Base-by-base conservation (phyloP, 768 basidiomycete species). In the Termitomyces sp. region DNA sequence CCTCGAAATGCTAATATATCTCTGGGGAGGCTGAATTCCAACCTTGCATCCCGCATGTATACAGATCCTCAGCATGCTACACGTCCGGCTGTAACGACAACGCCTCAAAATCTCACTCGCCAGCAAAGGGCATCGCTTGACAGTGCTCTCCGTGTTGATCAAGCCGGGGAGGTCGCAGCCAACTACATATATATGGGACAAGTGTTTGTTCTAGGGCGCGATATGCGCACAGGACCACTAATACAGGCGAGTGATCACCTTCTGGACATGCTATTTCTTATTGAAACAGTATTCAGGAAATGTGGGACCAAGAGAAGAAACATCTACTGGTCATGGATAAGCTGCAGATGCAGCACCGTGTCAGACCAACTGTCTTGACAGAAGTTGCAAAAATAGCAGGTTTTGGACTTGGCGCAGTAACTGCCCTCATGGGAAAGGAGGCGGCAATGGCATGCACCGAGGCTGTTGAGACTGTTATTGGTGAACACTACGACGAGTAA, bases 391-490 rank as follows among this genome's bases (percentile, higher is more conserved):
- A 93, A 66, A 82, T 82, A 5, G 88, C 87, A 49, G 94, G 94
- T 5, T 95, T 90, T 66, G 88, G 88, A 3, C 74, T 98, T 8
- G 95, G 95, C 5, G 87, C 86, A 5, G 79, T 74, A 0, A 97
- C 95, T 0, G 95, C 91, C 0, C 70, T 96, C 21, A 78, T 96
- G 81, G 90, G 95, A 37, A 88, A 84, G 65, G 88, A 97, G 62
- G 93, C 94, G 12, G 93, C 95, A 0, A 98, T 98, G 95, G 95
- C 95, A 6, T 98, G 95, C 64, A 98, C 95, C 0, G 95, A 98
- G 69, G 95, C 95, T 0, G 94, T 98, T 19, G 95, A 98, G 69
- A 97, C 95, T 0, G 93, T 93, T 54, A 98, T 98, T 51, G 95
- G 95, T 40, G 95, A 98, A 69, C 95, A 98, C 70, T 98, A 98